Base-by-base conservation (phyloP, 805 yeast species). In the Kuraishia borneana region DNA sequence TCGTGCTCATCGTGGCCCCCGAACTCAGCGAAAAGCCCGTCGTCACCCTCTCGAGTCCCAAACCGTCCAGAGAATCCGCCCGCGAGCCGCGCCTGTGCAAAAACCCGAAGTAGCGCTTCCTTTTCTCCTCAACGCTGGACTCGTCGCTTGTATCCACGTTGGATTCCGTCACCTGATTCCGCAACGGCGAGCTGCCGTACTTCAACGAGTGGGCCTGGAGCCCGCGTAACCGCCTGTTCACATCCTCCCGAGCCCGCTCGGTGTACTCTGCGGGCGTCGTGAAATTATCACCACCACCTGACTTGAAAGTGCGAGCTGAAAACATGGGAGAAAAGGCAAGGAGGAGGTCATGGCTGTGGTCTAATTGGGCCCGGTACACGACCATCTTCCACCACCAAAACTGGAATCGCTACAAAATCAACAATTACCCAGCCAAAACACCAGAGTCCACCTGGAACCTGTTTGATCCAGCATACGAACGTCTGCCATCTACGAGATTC, bases 131-230 rank as follows among this genome's bases (percentile, higher is more conserved):
- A 4, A 32, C 13, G 34, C 34, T 32, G 18, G 19, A 21, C 4
- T 22, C 30, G 13, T 32, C 34, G 20, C 26, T 30, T 7, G 34
- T 18, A 22, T 32, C 34, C 22, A 32, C 12, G 16, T 25, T 32
- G n/a, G 34, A 32, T 5, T 30, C 34, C 6, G 34, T 32, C 7
- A 32, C 26, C 16, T 32, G 30, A 6, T 22, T 26, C 18, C 34
- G 34, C 21, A 32, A n/a, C 25, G 34, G 34, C 21, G 34, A 32
- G 25, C 30, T 25, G 5, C 34, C 34, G 18, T 32, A 25, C 12
- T 32, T 32, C 4, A 32, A 30, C 10, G 19, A 18, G 13, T 3
- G 76, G 85, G 3, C 92, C 92, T 2, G 92, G 81, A 48, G 92
- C 92, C 3, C 25, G 17, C 13, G 23, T 18, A 26, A 27, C 18